Conservation (phyloP, 805 yeast genomes). For the Ogataea ramenticola region DNA sequence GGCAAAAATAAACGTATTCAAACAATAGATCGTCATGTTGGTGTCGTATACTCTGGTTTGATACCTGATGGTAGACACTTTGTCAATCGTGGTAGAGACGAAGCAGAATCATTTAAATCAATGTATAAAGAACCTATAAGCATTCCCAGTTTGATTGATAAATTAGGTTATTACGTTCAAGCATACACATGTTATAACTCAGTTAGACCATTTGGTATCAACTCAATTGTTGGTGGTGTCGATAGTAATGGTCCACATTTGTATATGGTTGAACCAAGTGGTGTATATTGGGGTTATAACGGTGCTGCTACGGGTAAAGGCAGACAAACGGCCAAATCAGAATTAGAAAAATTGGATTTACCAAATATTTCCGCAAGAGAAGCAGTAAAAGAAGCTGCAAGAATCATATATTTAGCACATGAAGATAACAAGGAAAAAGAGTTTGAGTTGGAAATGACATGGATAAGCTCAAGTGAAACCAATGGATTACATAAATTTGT, state of each 20-base stretch:
- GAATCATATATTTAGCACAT: conserved; percentile 87
- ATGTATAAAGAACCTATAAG: conserved; percentile 72
- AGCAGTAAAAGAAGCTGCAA: conserved; percentile 91
- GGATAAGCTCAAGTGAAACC: conserved; percentile 77
- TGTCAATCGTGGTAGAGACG: conserved; percentile 88
- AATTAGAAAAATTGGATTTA: conserved; percentile 82
- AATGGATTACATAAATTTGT: conserved; percentile 73
- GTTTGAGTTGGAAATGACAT: conserved; percentile 87
- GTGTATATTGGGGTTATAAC: conserved; percentile 93
- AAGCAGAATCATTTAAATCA: conserved; percentile 71
- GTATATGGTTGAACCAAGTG: conserved; percentile 97
- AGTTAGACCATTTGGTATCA: conserved; percentile 95
- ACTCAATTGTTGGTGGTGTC: conserved; percentile 88
- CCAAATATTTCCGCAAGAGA: conserved; percentile 64
- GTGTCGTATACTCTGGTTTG: conserved; percentile 91
- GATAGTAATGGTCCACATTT: conserved; percentile 82
- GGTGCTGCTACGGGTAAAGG: conserved; percentile 99
- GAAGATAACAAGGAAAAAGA: conserved; percentile 98
- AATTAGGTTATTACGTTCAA: conserved; percentile 87
- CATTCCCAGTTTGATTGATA: conserved; percentile 74
- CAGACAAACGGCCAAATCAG: conserved; percentile 95
- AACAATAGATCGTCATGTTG: conserved; percentile 87
- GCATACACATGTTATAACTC: conserved; percentile 94
- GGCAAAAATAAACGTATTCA: conserved; percentile 87
- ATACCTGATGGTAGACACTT: conserved; percentile 96